Evolutionary conservation across 306 rosid species (phyloP).

Genomic region (Acacia crassicarpa): DNA sequence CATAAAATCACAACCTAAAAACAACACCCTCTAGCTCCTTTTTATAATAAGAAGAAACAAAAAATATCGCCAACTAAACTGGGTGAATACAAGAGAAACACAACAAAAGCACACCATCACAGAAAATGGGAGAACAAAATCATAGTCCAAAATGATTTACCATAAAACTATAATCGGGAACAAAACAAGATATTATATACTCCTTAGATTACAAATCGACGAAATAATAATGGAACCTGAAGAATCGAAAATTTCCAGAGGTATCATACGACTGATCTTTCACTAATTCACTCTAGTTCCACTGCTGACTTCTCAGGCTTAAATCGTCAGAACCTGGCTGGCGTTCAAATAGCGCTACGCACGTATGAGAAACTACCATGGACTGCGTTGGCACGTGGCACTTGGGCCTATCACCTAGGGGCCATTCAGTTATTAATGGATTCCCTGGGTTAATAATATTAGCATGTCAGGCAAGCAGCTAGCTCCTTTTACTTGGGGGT

Average conservation of each 20-base stretch:
- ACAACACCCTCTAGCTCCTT: background rate
- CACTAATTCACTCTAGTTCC: background rate
- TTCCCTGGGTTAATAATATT: too few relatives aligned
- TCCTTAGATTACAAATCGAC: background rate
- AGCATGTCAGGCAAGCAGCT: background rate
- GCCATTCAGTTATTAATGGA: background rate
- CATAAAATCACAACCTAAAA: background rate
- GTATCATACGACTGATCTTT: background rate
- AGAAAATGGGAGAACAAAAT: background rate
- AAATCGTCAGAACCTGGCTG: background rate
- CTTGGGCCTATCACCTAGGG: background rate
- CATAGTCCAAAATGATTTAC: background rate
- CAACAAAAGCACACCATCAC: background rate
- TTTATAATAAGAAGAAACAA: background rate
- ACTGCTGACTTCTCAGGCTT: background rate
- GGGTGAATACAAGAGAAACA: background rate
- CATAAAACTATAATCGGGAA: background rate
- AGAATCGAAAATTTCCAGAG: constrained; percentile 21
- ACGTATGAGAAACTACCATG: background rate
- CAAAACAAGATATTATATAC: background rate
- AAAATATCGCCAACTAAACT: constrained; percentile 7
- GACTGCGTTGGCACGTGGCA: background rate
- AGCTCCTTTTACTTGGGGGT: background rate
- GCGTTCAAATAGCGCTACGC: background rate
- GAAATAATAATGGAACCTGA: constrained; percentile 25